Base-by-base conservation (phyloP, 352 stramenopile genomes). In the Pythium sukuiense region DNA sequence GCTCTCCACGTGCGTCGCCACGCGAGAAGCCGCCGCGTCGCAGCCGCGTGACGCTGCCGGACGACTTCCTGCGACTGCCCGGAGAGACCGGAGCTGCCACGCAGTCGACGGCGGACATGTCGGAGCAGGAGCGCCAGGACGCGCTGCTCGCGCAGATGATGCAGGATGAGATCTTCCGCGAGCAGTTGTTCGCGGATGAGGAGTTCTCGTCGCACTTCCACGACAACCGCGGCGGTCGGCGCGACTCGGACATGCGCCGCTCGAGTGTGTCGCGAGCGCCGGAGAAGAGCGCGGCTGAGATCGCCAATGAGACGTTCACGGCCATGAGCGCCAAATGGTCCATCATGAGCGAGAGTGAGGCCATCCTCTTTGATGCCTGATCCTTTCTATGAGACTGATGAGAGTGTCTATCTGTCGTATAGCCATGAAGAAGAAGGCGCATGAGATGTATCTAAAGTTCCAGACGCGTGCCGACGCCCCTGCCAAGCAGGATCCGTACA, bases 401-500 rank as follows among this genome's bases (percentile, higher is more conserved):
- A 24, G 20, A 24, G 20, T 24, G 20, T 24, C 20, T 24, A 24
- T 24, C 7, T 56, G 32, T 41, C 39, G 35, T 49, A 5, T 56
- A 95, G 87, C 65, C 8, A 90, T 91, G 77, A 91, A 91, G 65
- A 79, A 70, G 69, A 90, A 90, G 65, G 89, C 89, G 65, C 76
- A 89, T 50, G 79, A 92, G 20, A 88, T 92, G 81, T 95, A 93
- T 69, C 73, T 88, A 73, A 85, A 80, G 52, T 93, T 93, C 72
- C 85, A 93, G 72, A 88, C 84, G 53, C 76, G 83, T 24, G 79
- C 76, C 18, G 80, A 90, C 16, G 65, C 81, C 12, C 70, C 72
- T 9, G 61, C 71, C 0, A 72, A 76, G 63, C 74, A 72, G 63
- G 84, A 94, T 50, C 79, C 80, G 0, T 87, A 90, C 63, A 95